phyloP scores from a whole-genome alignment of 768 basidiomycete species.

The Auriculariales sp. region DNA sequence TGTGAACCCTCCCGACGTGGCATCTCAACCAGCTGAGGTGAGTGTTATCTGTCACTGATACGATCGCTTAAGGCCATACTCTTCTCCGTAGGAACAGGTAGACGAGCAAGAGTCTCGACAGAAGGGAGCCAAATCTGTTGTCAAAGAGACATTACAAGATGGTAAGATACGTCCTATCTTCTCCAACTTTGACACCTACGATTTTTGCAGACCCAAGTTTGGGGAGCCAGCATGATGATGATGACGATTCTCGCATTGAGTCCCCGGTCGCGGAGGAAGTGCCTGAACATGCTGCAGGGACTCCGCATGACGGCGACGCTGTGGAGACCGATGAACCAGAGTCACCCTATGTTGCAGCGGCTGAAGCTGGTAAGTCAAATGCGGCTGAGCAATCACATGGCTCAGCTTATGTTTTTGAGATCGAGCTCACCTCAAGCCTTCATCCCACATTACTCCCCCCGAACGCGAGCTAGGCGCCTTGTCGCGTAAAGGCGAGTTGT shows the following conservation, averaged over 20 bases:
- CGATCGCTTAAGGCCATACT: not conserved
- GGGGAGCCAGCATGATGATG: no score
- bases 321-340: not conserved
- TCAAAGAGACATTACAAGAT: no score
- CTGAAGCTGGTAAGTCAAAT: conserved; percentile 1
- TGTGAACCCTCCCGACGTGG: not conserved
- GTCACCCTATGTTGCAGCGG: not conserved
- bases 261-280: no score
- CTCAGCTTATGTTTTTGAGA: not conserved
- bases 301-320: not conserved
- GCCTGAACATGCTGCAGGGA: no score
- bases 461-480: not conserved
- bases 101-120: not conserved
- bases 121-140: not conserved
- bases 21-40: conserved; percentile 1
- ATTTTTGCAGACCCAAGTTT: no score
- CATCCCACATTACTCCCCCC: not conserved
- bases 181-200: no score
- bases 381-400: conserved; percentile 5
- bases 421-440: not conserved
- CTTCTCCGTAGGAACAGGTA: not conserved
- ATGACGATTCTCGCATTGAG: no score
- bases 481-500: conserved; percentile 1
- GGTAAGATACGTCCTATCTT: no score
- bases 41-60: not conserved